phyloP scores from a whole-genome alignment of 805 yeast genomes.

The Teunomyces aglyptinius region DNA sequence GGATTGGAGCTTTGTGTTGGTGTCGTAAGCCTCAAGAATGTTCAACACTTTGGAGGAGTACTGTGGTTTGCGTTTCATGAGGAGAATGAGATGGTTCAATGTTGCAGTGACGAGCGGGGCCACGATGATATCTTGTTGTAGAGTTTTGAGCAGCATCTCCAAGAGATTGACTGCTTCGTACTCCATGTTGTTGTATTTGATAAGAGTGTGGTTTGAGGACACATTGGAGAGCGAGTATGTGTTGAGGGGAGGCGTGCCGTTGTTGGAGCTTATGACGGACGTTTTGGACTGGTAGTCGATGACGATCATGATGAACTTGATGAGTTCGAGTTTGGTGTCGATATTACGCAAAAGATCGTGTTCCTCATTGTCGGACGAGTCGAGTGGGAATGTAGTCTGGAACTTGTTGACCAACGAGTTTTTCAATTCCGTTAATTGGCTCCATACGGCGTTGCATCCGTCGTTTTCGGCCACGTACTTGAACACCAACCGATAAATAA shows the following conservation, averaged over 20 bases:
- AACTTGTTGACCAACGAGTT: conserved; percentile 58
- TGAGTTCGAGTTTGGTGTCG: conserved; percentile 63
- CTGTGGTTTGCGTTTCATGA: conserved; percentile 68
- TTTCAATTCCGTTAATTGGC: conserved; percentile 53
- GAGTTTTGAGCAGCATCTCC: conserved; percentile 57
- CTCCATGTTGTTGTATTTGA: conserved; percentile 54
- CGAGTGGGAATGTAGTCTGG: conserved; percentile 54
- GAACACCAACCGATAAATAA: conserved; percentile 46
- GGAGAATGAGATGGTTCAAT: conserved; percentile 57
- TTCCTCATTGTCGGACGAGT: conserved; percentile 46
- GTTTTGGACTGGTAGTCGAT: conserved; percentile 47
- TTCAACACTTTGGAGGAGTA: conserved; percentile 55
- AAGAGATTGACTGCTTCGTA: conserved; percentile 67
- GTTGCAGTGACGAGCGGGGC: conserved; percentile 63
- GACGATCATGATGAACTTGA: conserved; percentile 59
- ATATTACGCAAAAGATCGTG: conserved; percentile 50
- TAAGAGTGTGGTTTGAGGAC: conserved; percentile 60
- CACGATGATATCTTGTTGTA: conserved; percentile 56
- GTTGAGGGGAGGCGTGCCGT: conserved; percentile 8
- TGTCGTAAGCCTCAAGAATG: conserved; percentile 59
- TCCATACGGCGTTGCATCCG: conserved; percentile 52
- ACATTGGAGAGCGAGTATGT: conserved; percentile 52
- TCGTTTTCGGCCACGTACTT: conserved; percentile 47
- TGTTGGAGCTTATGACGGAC: conserved; percentile 15
- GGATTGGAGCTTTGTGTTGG: conserved; percentile 54